Percentiles rank a stretch among this genome's conserved stretches.
phyloP scores from a whole-genome alignment of 2,329 filamentous ascomycete species.

The Hymenoscyphus fructigenus region DNA sequence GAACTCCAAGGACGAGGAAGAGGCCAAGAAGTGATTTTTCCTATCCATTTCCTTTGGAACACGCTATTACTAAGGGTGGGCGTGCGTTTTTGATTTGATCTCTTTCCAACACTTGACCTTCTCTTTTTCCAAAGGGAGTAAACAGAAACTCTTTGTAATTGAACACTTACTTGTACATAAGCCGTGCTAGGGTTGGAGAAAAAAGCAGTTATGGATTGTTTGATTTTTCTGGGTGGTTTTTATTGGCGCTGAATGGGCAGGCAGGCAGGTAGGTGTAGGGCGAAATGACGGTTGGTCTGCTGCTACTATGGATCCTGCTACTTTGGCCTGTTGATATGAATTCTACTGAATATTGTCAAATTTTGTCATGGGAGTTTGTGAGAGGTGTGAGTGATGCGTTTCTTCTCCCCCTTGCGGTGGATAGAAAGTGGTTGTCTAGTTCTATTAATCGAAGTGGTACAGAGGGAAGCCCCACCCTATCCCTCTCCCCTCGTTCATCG shows the following conservation, averaged over 20 bases:
- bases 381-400: background rate
- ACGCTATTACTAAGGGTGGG: background rate
- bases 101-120: background rate
- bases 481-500: no score
- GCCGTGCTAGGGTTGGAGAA: background rate
- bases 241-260: background rate
- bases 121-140: background rate
- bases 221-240: background rate
- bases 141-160: background rate
- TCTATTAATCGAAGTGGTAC: no score
- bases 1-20: background rate
- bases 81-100: background rate
- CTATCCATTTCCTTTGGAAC: background rate
- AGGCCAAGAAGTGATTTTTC: slow-evolving; percentile 2
- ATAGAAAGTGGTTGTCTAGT: no score
- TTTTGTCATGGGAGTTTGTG: background rate
- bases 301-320: background rate
- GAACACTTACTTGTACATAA: slow-evolving; percentile 1
- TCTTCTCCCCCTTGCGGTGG: no score
- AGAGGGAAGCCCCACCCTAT: no score
- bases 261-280: background rate
- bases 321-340: background rate
- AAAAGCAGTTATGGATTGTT: background rate
- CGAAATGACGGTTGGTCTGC: background rate
- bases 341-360: background rate